Percentiles rank a stretch among this genome's conserved stretches.
Evolutionary conservation across 306 rosid genomes (phyloP).

Genomic region (Pyrus betulifolia): DNA sequence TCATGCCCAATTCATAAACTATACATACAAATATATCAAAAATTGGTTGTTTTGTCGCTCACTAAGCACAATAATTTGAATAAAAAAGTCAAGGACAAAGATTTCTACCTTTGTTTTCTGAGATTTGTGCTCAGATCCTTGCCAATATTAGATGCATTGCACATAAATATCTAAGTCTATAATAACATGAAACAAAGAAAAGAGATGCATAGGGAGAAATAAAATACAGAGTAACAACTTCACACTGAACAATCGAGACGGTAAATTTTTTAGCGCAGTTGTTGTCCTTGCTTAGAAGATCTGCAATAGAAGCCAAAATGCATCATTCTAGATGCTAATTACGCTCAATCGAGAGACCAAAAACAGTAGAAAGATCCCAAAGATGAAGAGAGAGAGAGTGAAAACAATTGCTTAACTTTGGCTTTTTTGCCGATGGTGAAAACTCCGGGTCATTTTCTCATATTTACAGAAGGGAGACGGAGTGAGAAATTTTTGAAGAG

Average conservation of each 20-base stretch:
- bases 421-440: conserved; percentile 82
- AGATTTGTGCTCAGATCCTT: background rate
- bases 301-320: conserved; percentile 29
- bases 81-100: no score
- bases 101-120: no score
- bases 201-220: background rate
- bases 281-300: conserved; percentile 80
- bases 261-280: conserved; percentile 69
- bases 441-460: conserved; percentile 61
- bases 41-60: no score
- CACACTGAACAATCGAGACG: conserved; percentile 15
- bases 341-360: background rate
- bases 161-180: background rate
- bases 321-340: conserved; percentile 6
- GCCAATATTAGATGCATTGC: background rate
- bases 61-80: no score
- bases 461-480: no score
- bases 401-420: conserved; percentile 31
- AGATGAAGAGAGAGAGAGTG: background rate
- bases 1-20: no score
- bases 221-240: background rate
- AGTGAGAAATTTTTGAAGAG: no score
- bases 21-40: no score
- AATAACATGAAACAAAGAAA: background rate
- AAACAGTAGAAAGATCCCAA: background rate